Evolutionary conservation across 129 eudicot species (phyloP).

Genomic region (Tagetes patula): DNA sequence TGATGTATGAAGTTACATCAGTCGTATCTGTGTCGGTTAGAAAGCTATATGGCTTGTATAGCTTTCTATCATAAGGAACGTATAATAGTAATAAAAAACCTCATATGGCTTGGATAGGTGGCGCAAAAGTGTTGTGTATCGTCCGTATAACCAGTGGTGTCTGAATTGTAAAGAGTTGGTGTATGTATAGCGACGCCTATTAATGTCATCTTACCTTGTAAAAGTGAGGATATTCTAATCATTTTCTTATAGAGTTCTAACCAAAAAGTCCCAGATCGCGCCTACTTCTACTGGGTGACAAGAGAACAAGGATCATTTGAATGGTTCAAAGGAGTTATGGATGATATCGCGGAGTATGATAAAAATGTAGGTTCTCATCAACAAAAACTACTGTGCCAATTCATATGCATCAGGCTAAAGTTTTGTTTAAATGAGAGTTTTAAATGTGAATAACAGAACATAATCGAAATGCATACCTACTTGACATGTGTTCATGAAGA

Average conservation of each 20-base stretch:
- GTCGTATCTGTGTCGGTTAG: too few relatives aligned
- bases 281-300: constrained; percentile 97
- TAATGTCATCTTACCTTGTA: background rate
- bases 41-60: too few relatives aligned
- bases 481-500: constrained; percentile 97
- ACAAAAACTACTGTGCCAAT: background rate
- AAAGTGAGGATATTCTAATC: constrained; percentile 17
- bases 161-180: too few relatives aligned
- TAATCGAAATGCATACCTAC: constrained; percentile 93
- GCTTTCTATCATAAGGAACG: too few relatives aligned
- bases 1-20: too few relatives aligned
- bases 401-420: background rate
- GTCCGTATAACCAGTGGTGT: too few relatives aligned
- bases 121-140: too few relatives aligned
- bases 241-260: constrained; percentile 21
- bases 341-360: constrained; percentile 85
- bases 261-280: constrained; percentile 65
- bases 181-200: too few relatives aligned
- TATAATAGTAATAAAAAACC: too few relatives aligned
- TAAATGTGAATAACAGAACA: constrained; percentile 45
- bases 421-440: constrained; percentile 1
- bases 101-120: too few relatives aligned
- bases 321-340: constrained; percentile 99
- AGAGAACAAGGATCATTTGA: constrained; percentile 96
- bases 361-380: constrained; percentile 42